These are phyloP conservation scores for Colletotrichum godetiae DNA, from an alignment of 2,329 filamentous ascomycete genomes.

Conservation along the genomic window DNA sequence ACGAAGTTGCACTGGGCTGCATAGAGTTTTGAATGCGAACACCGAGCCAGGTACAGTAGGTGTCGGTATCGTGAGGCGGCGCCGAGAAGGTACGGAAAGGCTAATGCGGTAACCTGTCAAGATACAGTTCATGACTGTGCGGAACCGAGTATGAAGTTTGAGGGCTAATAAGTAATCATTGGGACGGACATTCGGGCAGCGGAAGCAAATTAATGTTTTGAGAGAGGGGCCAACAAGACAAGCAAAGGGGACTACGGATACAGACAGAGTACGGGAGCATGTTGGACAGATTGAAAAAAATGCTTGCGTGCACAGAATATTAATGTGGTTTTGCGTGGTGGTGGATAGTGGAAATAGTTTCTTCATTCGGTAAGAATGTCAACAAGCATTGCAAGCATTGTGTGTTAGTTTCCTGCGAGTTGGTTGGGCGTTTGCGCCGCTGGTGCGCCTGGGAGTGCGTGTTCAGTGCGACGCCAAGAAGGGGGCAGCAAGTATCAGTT, in stretches of 20 bases:
- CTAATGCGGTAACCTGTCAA: neutral
- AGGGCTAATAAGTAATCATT: neutral
- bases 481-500: slow-evolving; percentile 15
- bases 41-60: neutral
- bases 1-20: neutral
- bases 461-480: slow-evolving; percentile 18
- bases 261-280: neutral
- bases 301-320: no score
- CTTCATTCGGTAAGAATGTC: neutral
- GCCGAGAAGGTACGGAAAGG: neutral
- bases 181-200: neutral
- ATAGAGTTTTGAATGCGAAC: neutral
- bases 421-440: slow-evolving; percentile 5
- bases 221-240: neutral
- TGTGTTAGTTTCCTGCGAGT: neutral
- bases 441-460: neutral
- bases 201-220: neutral
- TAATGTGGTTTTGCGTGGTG: neutral
- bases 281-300: neutral
- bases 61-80: neutral
- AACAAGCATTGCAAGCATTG: neutral
- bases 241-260: neutral
- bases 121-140: neutral
- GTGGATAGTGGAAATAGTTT: neutral
- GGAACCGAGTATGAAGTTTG: neutral